These are phyloP conservation scores for Acer campestre DNA, from an alignment of 345 rosid genomes.

Conservation along the genomic window DNA sequence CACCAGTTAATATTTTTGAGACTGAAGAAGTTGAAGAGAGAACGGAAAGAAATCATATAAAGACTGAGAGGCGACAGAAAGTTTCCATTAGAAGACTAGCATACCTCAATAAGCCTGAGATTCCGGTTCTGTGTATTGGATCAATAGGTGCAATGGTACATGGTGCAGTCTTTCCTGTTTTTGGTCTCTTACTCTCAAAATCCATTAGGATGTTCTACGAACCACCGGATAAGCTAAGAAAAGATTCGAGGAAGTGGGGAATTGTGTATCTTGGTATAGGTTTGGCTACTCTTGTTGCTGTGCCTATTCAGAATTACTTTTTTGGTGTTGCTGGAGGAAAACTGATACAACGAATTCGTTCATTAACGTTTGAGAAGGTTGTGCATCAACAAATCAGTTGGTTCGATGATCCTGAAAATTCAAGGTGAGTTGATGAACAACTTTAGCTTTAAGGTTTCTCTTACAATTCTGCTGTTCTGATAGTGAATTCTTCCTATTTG, in stretches of 20 bases:
- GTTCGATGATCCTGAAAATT: slow-evolving; percentile 79
- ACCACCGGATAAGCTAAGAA: slow-evolving; percentile 38
- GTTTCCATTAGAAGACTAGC: slow-evolving; percentile 67
- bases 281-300: slow-evolving; percentile 26
- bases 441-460: not conserved
- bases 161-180: slow-evolving; percentile 69
- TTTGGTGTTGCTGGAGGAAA: slow-evolving; percentile 87
- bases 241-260: slow-evolving; percentile 69
- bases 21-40: slow-evolving; percentile 19
- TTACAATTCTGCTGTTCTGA: not conserved
- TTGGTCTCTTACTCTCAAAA: slow-evolving; percentile 70
- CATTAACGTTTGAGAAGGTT: slow-evolving; percentile 68
- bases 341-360: slow-evolving; percentile 66
- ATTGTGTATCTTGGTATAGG: slow-evolving; percentile 48
- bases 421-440: slow-evolving; percentile 43
- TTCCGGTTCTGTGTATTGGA: slow-evolving; percentile 57
- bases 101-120: slow-evolving; percentile 71
- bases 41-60: not conserved
- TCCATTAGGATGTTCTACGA: slow-evolving; percentile 71
- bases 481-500: not conserved
- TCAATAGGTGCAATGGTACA: slow-evolving; percentile 61
- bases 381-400: slow-evolving; percentile 86
- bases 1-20: slow-evolving; percentile 25
- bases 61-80: slow-evolving; percentile 34
- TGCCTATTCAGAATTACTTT: slow-evolving; percentile 67